These are phyloP conservation scores for Ogataea paraovalis DNA, from an alignment of 805 yeast species.

Conservation along the genomic window DNA sequence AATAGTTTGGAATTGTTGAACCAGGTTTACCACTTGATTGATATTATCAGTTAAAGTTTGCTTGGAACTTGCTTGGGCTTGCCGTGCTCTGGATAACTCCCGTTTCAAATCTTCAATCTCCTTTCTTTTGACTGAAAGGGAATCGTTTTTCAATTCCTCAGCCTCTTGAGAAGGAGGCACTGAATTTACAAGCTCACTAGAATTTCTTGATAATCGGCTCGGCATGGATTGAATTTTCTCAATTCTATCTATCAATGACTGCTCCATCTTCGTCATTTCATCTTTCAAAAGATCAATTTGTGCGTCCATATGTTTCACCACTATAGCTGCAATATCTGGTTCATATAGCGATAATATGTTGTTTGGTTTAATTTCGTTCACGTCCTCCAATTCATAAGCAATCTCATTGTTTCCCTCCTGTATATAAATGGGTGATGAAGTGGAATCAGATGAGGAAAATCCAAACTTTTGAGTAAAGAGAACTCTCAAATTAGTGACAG, in stretches of 20 bases:
- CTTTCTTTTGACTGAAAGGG: slow-evolving; percentile 15
- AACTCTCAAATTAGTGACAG: slow-evolving; percentile 55
- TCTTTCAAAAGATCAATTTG: slow-evolving; percentile 26
- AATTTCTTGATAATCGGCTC: slow-evolving; percentile 5
- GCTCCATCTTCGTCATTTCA: slow-evolving; percentile 27
- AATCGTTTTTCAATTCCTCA: neutral
- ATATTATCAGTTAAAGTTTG: slow-evolving; percentile 40
- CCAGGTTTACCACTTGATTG: slow-evolving; percentile 38
- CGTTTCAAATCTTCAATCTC: slow-evolving; percentile 45
- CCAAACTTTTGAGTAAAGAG: slow-evolving; percentile 85
- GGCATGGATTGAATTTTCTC: slow-evolving; percentile 19
- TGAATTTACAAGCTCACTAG: neutral
- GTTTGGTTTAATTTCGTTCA: slow-evolving; percentile 58
- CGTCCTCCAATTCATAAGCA: slow-evolving; percentile 78
- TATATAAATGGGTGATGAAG: slow-evolving; percentile 77
- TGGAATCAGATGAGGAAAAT: slow-evolving; percentile 52
- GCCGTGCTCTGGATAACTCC: slow-evolving; percentile 58
- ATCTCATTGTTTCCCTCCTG: slow-evolving; percentile 57
- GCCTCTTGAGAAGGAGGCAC: neutral
- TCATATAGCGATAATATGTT: slow-evolving; percentile 57
- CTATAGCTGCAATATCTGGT: slow-evolving; percentile 27
- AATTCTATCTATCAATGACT: slow-evolving; percentile 22
- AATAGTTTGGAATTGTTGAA: slow-evolving; percentile 46
- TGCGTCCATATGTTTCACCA: slow-evolving; percentile 24
- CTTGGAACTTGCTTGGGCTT: slow-evolving; percentile 46